Conservation (phyloP, 495 filamentous ascomycete genomes). For the Trichoderma reesei region DNA sequence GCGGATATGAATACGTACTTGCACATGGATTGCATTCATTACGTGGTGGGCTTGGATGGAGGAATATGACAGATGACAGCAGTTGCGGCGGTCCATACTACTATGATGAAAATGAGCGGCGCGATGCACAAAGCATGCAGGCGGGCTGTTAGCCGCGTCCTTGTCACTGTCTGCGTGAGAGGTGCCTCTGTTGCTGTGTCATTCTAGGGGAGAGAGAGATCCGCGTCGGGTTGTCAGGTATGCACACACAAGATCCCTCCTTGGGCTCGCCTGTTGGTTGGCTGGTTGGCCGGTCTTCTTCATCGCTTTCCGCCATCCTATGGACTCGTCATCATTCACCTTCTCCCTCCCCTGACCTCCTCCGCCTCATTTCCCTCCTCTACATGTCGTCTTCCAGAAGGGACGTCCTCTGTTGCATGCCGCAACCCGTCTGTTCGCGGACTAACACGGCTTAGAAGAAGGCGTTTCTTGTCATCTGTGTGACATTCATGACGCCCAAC, state of each 20-base stretch:
- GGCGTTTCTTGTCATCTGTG: conserved; percentile 1
- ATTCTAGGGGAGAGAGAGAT: background rate
- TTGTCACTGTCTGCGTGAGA: too few species aligned
- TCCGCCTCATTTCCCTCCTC: background rate
- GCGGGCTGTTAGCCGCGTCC: too few species aligned
- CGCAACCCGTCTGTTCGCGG: background rate
- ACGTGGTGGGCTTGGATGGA: too few species aligned
- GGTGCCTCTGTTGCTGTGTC: background rate
- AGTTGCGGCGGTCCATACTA: too few species aligned
- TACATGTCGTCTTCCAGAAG: background rate
- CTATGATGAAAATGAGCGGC: too few species aligned
- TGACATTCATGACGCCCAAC: background rate
- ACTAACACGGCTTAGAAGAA: background rate
- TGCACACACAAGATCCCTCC: background rate
- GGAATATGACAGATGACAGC: too few species aligned
- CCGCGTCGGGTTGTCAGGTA: background rate
- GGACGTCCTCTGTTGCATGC: background rate
- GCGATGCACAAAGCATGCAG: too few species aligned
- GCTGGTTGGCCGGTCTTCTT: background rate
- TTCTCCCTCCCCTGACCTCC: background rate
- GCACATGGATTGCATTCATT: too few species aligned
- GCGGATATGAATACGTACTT: too few species aligned
- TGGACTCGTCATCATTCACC: background rate
- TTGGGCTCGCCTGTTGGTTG: background rate
- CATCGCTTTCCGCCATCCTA: background rate